Evolutionary conservation across 106 monocot genomes (phyloP).

Genomic region (Dendrobium officinale): DNA sequence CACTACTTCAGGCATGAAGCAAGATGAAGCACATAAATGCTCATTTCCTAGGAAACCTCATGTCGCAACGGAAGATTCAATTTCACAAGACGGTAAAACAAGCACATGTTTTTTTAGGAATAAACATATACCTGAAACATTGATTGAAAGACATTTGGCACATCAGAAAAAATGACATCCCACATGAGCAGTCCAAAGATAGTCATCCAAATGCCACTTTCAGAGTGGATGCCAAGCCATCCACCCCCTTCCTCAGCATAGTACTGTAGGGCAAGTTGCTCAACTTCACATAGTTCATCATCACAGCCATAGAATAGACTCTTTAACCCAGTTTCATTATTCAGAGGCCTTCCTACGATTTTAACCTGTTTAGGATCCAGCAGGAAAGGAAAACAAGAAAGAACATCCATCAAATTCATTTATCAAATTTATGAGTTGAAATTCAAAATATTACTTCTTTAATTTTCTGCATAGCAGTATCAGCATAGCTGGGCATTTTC

Average conservation of each 20-base stretch:
- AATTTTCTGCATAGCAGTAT: slow-evolving; percentile 52
- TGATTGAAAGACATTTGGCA: slow-evolving; percentile 80
- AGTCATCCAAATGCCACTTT: slow-evolving; percentile 95
- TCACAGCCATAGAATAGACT: slow-evolving; percentile 81
- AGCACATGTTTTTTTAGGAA: neutral
- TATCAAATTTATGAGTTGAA: neutral
- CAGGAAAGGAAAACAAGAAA: neutral
- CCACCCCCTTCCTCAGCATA: slow-evolving; percentile 81
- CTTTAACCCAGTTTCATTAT: slow-evolving; percentile 57
- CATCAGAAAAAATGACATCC: slow-evolving; percentile 69
- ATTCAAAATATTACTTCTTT: slow-evolving; percentile 44
- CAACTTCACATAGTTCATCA: slow-evolving; percentile 75
- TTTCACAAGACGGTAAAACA: neutral
- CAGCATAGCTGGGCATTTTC: slow-evolving; percentile 73
- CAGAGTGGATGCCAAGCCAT: slow-evolving; percentile 83
- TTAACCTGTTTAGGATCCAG: slow-evolving; percentile 31
- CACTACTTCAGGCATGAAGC: neutral
- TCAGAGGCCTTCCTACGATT: slow-evolving; percentile 75
- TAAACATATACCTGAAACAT: slow-evolving; percentile 69
- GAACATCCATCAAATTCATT: neutral
- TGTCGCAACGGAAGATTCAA: neutral
- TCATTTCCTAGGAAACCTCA: neutral
- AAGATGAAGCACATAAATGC: neutral
- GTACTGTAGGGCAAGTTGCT: slow-evolving; percentile 84
- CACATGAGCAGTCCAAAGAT: slow-evolving; percentile 93